A percentile compares a stretch with the other conserved stretches of the same genome.
These are phyloP conservation scores for Tilletia horrida DNA, from an alignment of 1,284 basidiomycete genomes.

Conservation along the genomic window DNA sequence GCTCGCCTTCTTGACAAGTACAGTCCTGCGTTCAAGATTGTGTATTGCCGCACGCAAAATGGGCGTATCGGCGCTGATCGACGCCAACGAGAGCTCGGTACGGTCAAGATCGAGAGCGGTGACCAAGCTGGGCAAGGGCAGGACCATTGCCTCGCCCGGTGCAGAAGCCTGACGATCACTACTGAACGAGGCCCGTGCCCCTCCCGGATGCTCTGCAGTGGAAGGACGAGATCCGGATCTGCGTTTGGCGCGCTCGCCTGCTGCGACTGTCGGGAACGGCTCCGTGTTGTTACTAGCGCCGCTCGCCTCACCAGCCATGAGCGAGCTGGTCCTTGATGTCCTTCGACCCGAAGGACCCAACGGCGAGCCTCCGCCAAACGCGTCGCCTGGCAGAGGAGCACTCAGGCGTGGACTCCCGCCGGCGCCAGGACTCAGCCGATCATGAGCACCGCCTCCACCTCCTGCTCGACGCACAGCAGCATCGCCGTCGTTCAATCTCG, in stretches of 20 bases:
- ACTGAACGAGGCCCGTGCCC: neutral
- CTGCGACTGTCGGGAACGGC: neutral
- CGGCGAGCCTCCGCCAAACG: no score
- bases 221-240: no score
- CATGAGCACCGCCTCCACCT: neutral
- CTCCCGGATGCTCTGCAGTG: no score
- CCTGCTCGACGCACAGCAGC: neutral
- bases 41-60: conserved; percentile 39
- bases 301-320: conserved; percentile 1
- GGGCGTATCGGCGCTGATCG: conserved; percentile 37
- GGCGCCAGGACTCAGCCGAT: conserved; percentile 1
- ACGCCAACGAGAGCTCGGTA: conserved; percentile 36
- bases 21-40: conserved; percentile 40
- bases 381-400: neutral
- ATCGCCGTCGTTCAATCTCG: neutral
- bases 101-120: conserved; percentile 26
- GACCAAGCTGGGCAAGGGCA: no score
- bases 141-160: no score
- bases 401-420: conserved; percentile 1
- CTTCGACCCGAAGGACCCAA: neutral
- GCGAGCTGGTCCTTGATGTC: neutral
- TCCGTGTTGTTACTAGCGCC: neutral
- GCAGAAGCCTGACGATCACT: neutral
- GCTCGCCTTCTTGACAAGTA: conserved; percentile 29
- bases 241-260: no score